These are phyloP conservation scores for Ascochyta clinopodiicola DNA, from an alignment of 2,329 filamentous ascomycete genomes.

Conservation along the genomic window DNA sequence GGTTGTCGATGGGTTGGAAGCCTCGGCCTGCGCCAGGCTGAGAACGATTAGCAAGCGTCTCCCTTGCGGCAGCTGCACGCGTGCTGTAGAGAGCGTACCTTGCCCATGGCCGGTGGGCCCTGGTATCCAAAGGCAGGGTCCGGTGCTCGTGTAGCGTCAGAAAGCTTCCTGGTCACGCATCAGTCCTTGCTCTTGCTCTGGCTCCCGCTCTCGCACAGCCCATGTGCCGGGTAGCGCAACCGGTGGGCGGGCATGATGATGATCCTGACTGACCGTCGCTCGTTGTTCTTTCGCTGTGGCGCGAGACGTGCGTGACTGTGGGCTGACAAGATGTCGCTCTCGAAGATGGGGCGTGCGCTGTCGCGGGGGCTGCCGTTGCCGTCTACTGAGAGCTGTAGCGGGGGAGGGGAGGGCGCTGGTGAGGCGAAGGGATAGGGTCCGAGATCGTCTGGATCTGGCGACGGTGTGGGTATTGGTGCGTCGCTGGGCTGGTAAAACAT, in stretches of 20 bases:
- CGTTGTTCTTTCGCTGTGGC: neutral
- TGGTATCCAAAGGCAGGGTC: slow-evolving; percentile 12
- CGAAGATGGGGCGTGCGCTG: neutral
- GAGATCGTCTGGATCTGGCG: neutral
- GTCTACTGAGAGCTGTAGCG: neutral
- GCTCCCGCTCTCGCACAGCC: slow-evolving; percentile 11
- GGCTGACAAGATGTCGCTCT: neutral
- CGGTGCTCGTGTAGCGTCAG: slow-evolving; percentile 27
- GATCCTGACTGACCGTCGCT: slow-evolving; percentile 12
- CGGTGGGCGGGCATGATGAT: neutral
- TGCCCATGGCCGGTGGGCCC: slow-evolving; percentile 10
- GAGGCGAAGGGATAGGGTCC: neutral
- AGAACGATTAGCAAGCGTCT: slow-evolving; percentile 3
- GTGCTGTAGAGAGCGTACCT: slow-evolving; percentile 7
- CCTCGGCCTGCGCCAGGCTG: slow-evolving; percentile 25
- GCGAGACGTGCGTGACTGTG: neutral
- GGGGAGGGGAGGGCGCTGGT: neutral
- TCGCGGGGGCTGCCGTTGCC: neutral
- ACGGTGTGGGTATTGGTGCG: slow-evolving; percentile 7
- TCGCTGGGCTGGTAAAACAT: slow-evolving; percentile 31
- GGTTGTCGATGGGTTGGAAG: slow-evolving; percentile 22
- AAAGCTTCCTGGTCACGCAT: slow-evolving; percentile 15
- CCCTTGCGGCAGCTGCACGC: too few relatives aligned
- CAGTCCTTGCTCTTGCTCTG: slow-evolving; percentile 15
- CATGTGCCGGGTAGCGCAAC: neutral